Evolutionary conservation across 75 land plant genomes (phyloP).

Genomic region (Cunninghamia lanceolata): DNA sequence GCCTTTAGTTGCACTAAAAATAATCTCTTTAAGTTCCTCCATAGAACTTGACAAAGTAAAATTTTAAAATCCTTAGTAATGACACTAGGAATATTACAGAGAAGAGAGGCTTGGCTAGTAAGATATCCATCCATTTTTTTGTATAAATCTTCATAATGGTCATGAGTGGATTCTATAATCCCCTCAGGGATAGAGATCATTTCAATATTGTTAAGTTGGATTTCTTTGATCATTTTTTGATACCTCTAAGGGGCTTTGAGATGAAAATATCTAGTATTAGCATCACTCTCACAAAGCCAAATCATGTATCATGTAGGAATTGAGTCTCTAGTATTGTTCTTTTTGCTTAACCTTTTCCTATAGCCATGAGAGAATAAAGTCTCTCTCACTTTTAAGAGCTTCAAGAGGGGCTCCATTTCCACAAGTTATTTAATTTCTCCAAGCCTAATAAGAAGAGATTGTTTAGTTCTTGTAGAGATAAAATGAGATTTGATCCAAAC

Average conservation of each 20-base stretch:
- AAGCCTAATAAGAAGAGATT: background rate
- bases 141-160: background rate
- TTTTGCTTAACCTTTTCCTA: background rate
- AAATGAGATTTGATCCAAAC: background rate
- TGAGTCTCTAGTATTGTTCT: background rate
- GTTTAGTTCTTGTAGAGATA: background rate
- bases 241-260: background rate
- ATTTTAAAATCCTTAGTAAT: background rate
- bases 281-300: background rate
- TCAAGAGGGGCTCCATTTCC: background rate
- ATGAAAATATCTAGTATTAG: background rate
- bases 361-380: background rate
- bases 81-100: background rate
- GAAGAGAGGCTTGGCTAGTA: background rate
- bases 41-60: background rate
- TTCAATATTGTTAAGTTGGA: background rate
- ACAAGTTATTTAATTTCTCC: no score
- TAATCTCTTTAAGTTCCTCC: background rate
- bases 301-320: background rate
- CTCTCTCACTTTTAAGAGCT: background rate
- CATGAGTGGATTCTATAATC: background rate
- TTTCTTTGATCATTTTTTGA: background rate
- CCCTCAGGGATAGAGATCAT: background rate
- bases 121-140: background rate
- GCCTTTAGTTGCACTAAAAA: no score